Base-by-base conservation (phyloP, 768 basidiomycete genomes). In the Gautieria morchelliformis region DNA sequence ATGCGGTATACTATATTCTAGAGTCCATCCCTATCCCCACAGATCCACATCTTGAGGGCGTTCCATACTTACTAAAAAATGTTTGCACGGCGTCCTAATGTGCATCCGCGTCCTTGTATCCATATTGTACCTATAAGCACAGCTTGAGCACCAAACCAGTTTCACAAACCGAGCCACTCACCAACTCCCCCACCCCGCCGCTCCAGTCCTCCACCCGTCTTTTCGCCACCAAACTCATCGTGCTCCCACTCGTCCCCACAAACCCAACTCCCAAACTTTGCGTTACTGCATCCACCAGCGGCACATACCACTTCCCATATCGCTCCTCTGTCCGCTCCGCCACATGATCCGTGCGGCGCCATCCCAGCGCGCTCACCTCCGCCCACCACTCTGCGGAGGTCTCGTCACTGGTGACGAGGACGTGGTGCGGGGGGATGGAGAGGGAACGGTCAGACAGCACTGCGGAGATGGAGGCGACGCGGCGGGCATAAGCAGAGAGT, bases 221-320 rank as follows among this genome's bases (percentile, higher is more conserved):
- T 19, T 75, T 74, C 6, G 86, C 84, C 32, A 89, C 61, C 46
- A 80, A 70, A 2, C 83, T 82, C 80, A 87, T 87, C 5, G 87
- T 89, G 35, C 85, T 87, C 42, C 73, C 64, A 61, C 84, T 78
- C 1, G 85, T 88, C 9, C 86, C 88, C 14, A 90, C 79, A 63
- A 89, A 84, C 1, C 85, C 88, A 11, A 73, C 66, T 20, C 81
- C 86, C 40, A 70, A 71, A 0, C 84, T 84, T 63, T 89, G 88
- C 57, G 87, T 78, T 9, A 79, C 81, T 4, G 85, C 84, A 63
- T 89, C 87, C 52, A 89, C 76, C 51, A 89, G 69, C n/a, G 85
- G 70, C 12, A 85, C 83, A 67, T 86, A 84, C 82, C 81, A 83
- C 45, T 66, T 66, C 9, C 80, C 79, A 58, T 79, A 71, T 12